A percentile compares a stretch with the other conserved stretches of the same genome.
phyloP scores from a whole-genome alignment of 1,284 basidiomycete species.

The Sporisorium sorghi region DNA sequence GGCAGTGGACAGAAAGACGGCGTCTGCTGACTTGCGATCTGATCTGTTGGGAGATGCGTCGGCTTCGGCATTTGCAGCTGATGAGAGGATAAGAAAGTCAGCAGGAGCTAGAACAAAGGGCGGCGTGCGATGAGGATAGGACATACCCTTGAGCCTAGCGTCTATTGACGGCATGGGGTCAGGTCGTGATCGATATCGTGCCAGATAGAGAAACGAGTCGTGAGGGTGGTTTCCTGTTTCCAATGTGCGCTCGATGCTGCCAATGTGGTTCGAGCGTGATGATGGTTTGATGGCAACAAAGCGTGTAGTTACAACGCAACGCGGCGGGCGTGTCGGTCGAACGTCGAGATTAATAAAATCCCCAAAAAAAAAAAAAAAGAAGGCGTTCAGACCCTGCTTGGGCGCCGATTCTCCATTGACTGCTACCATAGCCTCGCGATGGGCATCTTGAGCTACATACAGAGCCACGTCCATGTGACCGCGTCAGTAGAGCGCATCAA shows the following conservation, averaged over 20 bases:
- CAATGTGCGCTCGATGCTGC: background rate
- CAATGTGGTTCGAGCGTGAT: too few species aligned
- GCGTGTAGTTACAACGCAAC: background rate
- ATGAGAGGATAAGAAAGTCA: background rate
- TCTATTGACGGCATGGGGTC: conserved; percentile 49
- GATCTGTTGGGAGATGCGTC: conserved; percentile 14
- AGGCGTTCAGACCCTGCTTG: background rate
- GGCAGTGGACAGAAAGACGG: conserved; percentile 35
- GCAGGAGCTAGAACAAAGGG: background rate
- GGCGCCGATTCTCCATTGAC: background rate
- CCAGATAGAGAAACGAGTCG: too few species aligned
- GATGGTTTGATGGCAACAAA: background rate
- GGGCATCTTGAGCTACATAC: too few species aligned
- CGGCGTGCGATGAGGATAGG: too few species aligned
- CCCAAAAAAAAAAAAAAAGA: background rate
- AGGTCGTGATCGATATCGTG: too few species aligned
- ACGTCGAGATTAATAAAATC: too few species aligned
- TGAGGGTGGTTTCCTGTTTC: background rate
- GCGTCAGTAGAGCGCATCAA: conserved; percentile 2
- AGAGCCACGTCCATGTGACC: conserved; percentile 17
- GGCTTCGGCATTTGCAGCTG: conserved; percentile 36
- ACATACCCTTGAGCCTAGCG: conserved; percentile 40
- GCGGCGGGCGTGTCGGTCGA: conserved; percentile 1
- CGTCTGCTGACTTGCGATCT: conserved; percentile 50
- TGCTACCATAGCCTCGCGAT: too few species aligned